phyloP scores from a whole-genome alignment of 2,329 filamentous ascomycete genomes.

The Epichloe coenophiala region DNA sequence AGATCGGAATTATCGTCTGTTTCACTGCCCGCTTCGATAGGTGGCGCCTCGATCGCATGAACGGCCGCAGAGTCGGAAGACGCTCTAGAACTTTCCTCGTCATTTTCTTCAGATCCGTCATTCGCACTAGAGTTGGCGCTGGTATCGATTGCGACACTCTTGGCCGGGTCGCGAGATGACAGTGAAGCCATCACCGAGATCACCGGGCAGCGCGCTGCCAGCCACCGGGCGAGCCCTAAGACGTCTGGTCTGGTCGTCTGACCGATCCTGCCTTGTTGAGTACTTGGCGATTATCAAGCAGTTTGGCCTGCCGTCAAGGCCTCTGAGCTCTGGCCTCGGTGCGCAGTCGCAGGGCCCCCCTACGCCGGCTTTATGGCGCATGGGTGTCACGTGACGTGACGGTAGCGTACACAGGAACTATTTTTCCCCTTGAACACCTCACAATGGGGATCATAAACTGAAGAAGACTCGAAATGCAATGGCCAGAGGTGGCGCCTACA shows the following conservation, averaged over 20 bases:
- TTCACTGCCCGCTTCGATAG: conserved; percentile 1
- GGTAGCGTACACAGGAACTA: too few relatives aligned
- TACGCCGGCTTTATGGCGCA: too few relatives aligned
- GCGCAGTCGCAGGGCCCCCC: too few relatives aligned
- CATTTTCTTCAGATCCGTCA: neutral
- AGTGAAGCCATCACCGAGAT: neutral
- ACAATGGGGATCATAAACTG: too few relatives aligned
- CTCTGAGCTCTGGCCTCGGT: too few relatives aligned
- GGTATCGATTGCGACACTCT: neutral
- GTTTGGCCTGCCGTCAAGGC: too few relatives aligned
- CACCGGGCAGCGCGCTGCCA: neutral
- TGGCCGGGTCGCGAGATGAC: neutral
- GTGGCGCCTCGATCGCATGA: neutral
- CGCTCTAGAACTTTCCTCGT: neutral
- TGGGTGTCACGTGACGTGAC: too few relatives aligned
- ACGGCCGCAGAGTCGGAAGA: neutral
- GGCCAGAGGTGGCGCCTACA: neutral
- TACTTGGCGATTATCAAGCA: too few relatives aligned
- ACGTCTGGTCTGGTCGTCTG: neutral
- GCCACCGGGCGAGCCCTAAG: neutral
- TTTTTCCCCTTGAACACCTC: too few relatives aligned
- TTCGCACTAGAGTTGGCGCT: neutral
- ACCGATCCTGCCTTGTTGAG: too few relatives aligned
- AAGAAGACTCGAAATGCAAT: neutral
- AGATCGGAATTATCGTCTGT: conserved; percentile 5